These are phyloP conservation scores for Cercospora janseana DNA, from an alignment of 2,329 filamentous ascomycete genomes.

Conservation along the genomic window DNA sequence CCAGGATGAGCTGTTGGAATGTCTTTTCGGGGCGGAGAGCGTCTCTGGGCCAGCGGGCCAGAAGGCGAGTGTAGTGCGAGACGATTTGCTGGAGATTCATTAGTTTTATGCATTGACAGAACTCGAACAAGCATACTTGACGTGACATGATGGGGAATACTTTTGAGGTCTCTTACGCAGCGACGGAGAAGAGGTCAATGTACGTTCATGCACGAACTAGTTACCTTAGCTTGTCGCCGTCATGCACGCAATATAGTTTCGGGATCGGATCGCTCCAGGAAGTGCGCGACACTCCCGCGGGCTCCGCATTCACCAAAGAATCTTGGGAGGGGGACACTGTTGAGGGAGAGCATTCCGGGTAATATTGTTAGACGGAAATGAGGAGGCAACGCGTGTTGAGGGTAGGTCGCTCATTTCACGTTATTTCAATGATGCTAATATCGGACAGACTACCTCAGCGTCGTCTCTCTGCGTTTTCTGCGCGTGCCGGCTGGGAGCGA, in stretches of 20 bases:
- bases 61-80: conserved; percentile 52
- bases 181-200: not conserved
- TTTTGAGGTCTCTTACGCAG: not conserved
- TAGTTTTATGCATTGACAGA: not conserved
- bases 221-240: conserved; percentile 7
- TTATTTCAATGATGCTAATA: conserved; percentile 14
- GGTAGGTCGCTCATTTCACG: conserved; percentile 18
- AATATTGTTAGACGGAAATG: conserved; percentile 22
- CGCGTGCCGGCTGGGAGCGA: conserved; percentile 30
- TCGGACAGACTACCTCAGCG: conserved; percentile 31
- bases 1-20: conserved; percentile 48
- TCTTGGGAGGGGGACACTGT: conserved; percentile 1
- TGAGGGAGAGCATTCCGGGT: not conserved
- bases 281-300: conserved; percentile 4
- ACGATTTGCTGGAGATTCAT: conserved; percentile 33
- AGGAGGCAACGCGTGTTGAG: conserved; percentile 33
- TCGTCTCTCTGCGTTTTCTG: conserved; percentile 38
- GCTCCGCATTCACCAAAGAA: conserved; percentile 1
- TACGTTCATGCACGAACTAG: not conserved
- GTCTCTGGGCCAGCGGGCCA: conserved; percentile 52
- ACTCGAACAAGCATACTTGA: not conserved
- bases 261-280: not conserved
- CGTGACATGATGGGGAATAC: conserved; percentile 5
- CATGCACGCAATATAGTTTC: conserved; percentile 6
- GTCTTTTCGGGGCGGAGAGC: conserved; percentile 48